A percentile compares a stretch with the other conserved stretches of the same genome.
Evolutionary conservation across 192 early-diverging fungal genomes (phyloP).

Genomic region (Funneliformis mosseae): DNA sequence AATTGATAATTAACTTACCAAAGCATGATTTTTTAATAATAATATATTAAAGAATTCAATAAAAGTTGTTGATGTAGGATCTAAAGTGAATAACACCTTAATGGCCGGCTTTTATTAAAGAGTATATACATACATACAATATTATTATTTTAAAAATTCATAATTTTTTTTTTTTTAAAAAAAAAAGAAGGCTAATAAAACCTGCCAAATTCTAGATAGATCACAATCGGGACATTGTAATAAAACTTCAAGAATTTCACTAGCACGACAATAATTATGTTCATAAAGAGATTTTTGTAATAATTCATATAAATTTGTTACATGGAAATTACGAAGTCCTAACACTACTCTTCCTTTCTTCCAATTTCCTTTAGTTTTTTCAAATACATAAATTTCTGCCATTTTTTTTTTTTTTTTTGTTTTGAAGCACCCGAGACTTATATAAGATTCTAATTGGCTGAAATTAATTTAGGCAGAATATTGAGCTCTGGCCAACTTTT

Average conservation of each 20-base stretch:
- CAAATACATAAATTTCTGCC: neutral
- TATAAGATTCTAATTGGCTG: too few relatives aligned
- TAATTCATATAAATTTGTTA: conserved; percentile 15
- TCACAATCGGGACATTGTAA: conserved; percentile 11
- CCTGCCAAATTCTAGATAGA: conserved; percentile 15
- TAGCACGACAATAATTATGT: conserved; percentile 18
- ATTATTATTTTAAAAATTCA: neutral
- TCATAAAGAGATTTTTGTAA: neutral
- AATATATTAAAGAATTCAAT: conserved; percentile 19
- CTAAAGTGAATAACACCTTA: neutral
- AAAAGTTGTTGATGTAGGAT: neutral
- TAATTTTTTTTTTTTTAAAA: neutral
- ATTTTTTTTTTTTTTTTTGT: neutral
- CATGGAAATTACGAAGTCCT: neutral
- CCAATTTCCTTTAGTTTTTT: neutral
- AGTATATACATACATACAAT: neutral
- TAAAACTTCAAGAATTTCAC: conserved; percentile 12
- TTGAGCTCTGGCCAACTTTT: too few relatives aligned
- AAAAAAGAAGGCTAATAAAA: neutral
- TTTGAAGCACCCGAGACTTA: too few relatives aligned
- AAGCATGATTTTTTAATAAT: neutral
- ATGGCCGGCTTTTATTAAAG: conserved; percentile 12
- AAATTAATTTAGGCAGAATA: too few relatives aligned
- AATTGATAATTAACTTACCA: neutral
- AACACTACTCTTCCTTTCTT: neutral